Base-by-base conservation (phyloP, 1,284 basidiomycete species). In the Melampsora americana region DNA sequence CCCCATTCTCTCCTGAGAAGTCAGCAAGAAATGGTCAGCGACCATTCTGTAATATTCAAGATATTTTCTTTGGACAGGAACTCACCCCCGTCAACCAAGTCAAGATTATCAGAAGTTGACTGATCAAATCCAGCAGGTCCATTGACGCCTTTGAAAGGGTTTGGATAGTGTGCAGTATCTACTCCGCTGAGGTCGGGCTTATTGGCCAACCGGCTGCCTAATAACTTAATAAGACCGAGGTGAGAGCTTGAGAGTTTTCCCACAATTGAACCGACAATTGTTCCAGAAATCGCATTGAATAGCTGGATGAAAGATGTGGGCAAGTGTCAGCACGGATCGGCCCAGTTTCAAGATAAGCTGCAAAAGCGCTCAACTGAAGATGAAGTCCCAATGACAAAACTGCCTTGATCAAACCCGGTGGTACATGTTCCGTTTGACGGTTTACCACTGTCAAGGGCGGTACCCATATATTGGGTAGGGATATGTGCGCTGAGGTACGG, bases 21-120 rank as follows among this genome's bases (percentile, higher is more conserved):
- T 30, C n/a, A 23, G 32, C 0, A n/a, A 39, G 26, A 23, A 42
- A 23, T 59, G 18, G 61, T 44, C 28, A 16, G 44, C 35, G 16
- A 61, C 12, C 0, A 1, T n/a, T 69, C 26, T 11, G 12, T n/a
- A 2, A n/a, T 39, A 20, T 20, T 28, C 20, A 53, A 4, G 30
- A 79, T 80, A 61, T 79, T 83, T 79, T 84, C 83, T 42, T 7
- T 42, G 42, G 12, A 42, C 11, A 44, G 84, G 83, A 79, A 84
- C 83, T 23, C 12, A 72, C 85, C 85, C 1, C 83, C 85, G 78
- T 86, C 85, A 56, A 85, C 82, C n/a, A 86, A 80, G 20, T 85
- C 83, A 26, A 86, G 79, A 70, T 83, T 82, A 30, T 80, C 77
- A 26, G 81, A 79, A 28, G 79, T 50, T 9, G 79, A 74, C 20